Evolutionary conservation across 208 protist species (phyloP).

Genomic region (Acanthamoeba sp.): DNA sequence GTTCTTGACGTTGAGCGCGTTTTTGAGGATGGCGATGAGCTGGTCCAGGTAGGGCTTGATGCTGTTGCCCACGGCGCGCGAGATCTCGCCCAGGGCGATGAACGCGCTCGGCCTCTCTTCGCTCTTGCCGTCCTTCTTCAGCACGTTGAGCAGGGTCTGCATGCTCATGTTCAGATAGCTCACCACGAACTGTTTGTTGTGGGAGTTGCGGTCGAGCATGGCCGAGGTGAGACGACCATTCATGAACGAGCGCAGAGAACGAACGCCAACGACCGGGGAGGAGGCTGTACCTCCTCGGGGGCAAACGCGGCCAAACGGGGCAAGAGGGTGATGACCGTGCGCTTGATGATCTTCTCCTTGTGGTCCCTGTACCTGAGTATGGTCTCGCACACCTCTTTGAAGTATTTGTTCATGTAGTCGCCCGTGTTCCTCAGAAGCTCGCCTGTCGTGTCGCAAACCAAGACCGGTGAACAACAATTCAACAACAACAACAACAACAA

Average conservation of each 20-base stretch:
- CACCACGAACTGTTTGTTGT: slow-evolving; percentile 67
- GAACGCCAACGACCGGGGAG: no score
- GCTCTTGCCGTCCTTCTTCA: slow-evolving; percentile 23
- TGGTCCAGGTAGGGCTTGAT: slow-evolving; percentile 84
- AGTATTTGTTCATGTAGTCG: slow-evolving; percentile 78
- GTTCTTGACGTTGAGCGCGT: slow-evolving; percentile 69
- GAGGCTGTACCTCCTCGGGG: slow-evolving; percentile 82
- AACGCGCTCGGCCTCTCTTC: slow-evolving; percentile 82
- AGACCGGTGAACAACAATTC: no score
- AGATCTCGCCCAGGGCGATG: slow-evolving; percentile 85
- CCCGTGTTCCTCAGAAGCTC: slow-evolving; percentile 87
- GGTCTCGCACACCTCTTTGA: slow-evolving; percentile 84
- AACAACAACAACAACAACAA: no score
- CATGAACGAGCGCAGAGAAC: no score
- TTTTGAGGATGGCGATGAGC: slow-evolving; percentile 78
- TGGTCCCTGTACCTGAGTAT: slow-evolving; percentile 85
- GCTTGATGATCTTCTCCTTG: slow-evolving; percentile 81
- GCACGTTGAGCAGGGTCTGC: slow-evolving; percentile 19
- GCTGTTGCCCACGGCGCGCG: slow-evolving; percentile 76
- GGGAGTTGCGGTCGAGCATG: no score
- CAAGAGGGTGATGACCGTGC: slow-evolving; percentile 85
- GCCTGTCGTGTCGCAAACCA: no score
- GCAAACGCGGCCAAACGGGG: slow-evolving; percentile 85
- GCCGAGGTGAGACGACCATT: no score
- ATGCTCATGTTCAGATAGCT: slow-evolving; percentile 76